These are phyloP conservation scores for Aspergillus intermedius DNA, from an alignment of 2,329 filamentous ascomycete genomes.

Conservation along the genomic window DNA sequence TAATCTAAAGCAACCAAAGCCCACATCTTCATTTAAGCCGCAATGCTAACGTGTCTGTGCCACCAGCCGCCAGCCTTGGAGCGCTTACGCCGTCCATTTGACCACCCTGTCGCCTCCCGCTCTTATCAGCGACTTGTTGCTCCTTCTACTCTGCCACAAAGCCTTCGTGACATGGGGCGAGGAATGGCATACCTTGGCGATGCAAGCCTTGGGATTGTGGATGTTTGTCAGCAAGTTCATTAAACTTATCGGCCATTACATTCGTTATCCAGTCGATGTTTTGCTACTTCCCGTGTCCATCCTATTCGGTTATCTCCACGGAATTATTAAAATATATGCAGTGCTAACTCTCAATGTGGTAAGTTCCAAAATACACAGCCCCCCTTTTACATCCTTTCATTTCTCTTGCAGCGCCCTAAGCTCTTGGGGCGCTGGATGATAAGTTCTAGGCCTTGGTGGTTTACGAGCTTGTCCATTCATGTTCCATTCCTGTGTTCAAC, in stretches of 20 bases:
- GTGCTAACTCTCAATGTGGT: conserved; percentile 77
- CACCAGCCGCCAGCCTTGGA: conserved; percentile 80
- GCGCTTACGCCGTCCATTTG: conserved; percentile 84
- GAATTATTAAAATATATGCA: conserved; percentile 85
- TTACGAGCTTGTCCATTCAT: too few relatives aligned
- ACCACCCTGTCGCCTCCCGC: conserved; percentile 89
- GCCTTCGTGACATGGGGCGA: conserved; percentile 58
- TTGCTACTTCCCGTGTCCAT: conserved; percentile 77
- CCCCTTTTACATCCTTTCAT: background rate
- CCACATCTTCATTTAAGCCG: conserved; percentile 7
- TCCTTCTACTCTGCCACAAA: conserved; percentile 63
- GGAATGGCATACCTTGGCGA: conserved; percentile 48
- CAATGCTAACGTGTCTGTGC: conserved; percentile 23
- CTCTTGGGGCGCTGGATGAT: background rate
- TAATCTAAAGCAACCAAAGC: conserved; percentile 4
- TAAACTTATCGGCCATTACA: conserved; percentile 81
- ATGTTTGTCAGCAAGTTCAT: conserved; percentile 87
- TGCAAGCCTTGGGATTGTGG: conserved; percentile 61
- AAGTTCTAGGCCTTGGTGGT: too few relatives aligned
- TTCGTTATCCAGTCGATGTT: conserved; percentile 74
- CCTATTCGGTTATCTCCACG: conserved; percentile 87
- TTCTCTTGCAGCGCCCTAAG: conserved; percentile 3
- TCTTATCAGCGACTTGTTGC: conserved; percentile 66
- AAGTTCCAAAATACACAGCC: conserved; percentile 35
- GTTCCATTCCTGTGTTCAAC: too few relatives aligned